phyloP scores from a whole-genome alignment of 2,329 filamentous ascomycete species.

The Aspergillus aculeatus region DNA sequence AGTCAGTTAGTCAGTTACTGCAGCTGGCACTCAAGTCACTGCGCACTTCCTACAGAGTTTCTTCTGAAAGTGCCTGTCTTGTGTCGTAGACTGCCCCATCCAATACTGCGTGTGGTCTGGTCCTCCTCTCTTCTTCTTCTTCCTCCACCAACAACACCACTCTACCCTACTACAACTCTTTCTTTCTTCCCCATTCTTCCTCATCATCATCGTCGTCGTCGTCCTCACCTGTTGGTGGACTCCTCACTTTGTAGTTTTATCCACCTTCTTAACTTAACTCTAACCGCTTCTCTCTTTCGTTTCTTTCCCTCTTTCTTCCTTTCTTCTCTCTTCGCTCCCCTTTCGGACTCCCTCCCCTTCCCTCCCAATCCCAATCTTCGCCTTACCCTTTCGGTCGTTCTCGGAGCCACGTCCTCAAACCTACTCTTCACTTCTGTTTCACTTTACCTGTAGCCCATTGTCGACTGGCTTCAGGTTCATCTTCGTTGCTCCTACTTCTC shows the following conservation, averaged over 20 bases:
- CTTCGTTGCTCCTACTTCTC: not conserved
- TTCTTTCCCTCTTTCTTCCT: slow-evolving; percentile 9
- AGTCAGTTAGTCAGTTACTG: not conserved
- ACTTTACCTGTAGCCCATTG: slow-evolving; percentile 3
- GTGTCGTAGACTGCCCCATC: slow-evolving; percentile 12
- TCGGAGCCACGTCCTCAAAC: slow-evolving; percentile 1
- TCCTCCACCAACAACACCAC: not conserved
- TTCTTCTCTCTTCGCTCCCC: slow-evolving; percentile 12
- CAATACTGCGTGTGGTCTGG: slow-evolving; percentile 7
- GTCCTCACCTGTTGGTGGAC: not conserved
- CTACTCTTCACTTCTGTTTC: not conserved
- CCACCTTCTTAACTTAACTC: not conserved
- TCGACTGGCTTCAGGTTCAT: slow-evolving; percentile 1
- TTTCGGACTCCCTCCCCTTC: slow-evolving; percentile 4
- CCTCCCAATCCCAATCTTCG: not conserved
- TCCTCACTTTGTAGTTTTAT: not conserved
- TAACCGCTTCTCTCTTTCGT: slow-evolving; percentile 12
- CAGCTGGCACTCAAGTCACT: not conserved
- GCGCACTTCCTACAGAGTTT: too few relatives aligned
- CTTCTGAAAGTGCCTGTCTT: not conserved
- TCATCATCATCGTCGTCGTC: not conserved
- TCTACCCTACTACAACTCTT: slow-evolving; percentile 3
- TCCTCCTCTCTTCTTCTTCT: not conserved
- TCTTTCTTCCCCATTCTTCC: slow-evolving; percentile 9
- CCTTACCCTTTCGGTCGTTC: slow-evolving; percentile 8